These are phyloP conservation scores for Cicer bijugum DNA, from an alignment of 306 rosid species.

Conservation along the genomic window DNA sequence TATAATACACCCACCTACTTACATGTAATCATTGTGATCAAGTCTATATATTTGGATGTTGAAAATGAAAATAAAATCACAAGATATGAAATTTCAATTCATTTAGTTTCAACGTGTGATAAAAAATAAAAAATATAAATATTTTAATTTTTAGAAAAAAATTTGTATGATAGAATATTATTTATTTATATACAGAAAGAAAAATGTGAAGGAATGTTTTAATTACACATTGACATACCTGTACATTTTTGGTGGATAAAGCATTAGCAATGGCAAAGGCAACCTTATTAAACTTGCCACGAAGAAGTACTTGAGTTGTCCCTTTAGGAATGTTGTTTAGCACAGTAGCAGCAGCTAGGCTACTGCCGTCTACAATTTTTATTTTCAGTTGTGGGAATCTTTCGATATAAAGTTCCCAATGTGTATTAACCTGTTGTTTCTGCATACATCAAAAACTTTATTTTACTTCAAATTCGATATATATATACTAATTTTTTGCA, in stretches of 20 bases:
- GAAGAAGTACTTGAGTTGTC: slow-evolving; percentile 59
- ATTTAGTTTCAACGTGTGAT: too few species aligned
- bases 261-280: slow-evolving; percentile 27
- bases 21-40: too few species aligned
- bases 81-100: too few species aligned
- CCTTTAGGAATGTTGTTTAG: slow-evolving; percentile 61
- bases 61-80: too few species aligned
- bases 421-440: slow-evolving; percentile 55
- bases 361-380: slow-evolving; percentile 78
- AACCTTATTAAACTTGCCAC: slow-evolving; percentile 57
- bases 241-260: slow-evolving; percentile 47
- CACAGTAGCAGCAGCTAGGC: slow-evolving; percentile 61
- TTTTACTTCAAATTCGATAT: not conserved
- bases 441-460: slow-evolving; percentile 22
- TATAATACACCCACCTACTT: slow-evolving; percentile 49
- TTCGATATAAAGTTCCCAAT: slow-evolving; percentile 53
- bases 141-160: too few species aligned
- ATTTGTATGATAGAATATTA: too few species aligned
- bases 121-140: too few species aligned
- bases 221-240: slow-evolving; percentile 39
- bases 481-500: too few species aligned
- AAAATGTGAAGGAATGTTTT: too few species aligned
- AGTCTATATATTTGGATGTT: too few species aligned
- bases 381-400: slow-evolving; percentile 60
- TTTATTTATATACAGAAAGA: too few species aligned